Evolutionary conservation across 768 basidiomycete species (phyloP), one percentile per base, ranked within the genome.

Genomic region (Gloeophyllum trabeum): DNA sequence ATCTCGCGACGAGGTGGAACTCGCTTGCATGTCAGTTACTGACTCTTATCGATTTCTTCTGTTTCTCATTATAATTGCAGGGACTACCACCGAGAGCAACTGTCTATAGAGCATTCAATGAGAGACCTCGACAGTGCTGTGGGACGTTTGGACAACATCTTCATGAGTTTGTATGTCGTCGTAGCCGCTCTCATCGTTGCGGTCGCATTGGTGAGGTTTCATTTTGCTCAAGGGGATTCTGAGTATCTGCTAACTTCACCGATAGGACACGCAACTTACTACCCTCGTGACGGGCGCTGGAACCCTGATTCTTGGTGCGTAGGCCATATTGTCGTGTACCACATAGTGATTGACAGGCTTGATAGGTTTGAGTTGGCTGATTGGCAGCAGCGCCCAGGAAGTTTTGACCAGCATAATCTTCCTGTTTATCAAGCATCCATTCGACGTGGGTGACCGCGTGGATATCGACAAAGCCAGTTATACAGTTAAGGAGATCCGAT

Each of bases 51-150:
- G 18, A 37, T 42, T 30, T 43, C 40, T 20, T 34, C 41, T 13
- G 18, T 18, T 18, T 12, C 24, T 6, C n/a, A 20, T 46, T 28
- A 38, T 30, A 40, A 46, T 44, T 50, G 42, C 43, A 81, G 85
- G 59, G 81, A 87, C 30, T 72, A 88, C 44, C 90, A 93, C 55
- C 73, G 88, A 23, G 91, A 96, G 54, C 79, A 90, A 45, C 61
- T 89, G 28, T 81, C 82, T 16, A 75, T 96, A 35, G 81, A 86
- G 46, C 79, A 82, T 54, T 84, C 81, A 4, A 88, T 96, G 89
- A 71, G 78, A 35, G 88, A 93, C 60, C 64, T 93, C 39, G 91
- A 93, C 59, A 87, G 83, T 40, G 91, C 91, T 4, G 89, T 93
- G 12, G 80, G 86, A 14, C 70, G 84, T 21, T 62, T 93, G 51